Base-by-base conservation (phyloP, 2,329 filamentous ascomycete species). In the Sordariomycetes sp. region DNA sequence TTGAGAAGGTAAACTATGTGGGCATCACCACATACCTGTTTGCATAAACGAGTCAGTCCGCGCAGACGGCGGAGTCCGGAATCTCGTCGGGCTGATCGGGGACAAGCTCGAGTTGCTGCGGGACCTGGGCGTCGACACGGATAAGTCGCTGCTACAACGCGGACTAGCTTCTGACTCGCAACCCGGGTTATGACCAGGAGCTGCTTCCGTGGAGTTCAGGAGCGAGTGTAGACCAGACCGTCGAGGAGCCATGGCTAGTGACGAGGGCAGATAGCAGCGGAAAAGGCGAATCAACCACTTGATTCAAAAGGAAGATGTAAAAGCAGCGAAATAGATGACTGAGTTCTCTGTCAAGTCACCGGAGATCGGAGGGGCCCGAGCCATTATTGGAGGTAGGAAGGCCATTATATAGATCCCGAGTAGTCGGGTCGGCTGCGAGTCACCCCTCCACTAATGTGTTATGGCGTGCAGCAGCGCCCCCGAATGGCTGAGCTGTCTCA, bases 141-240 rank as follows among this genome's bases (percentile, higher is more conserved):
- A 45, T 17, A 20, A 25, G 15, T 56, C 54, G 28, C 54, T 56
- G 13, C 39, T 56, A 17, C 32, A 32, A 28, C 25, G 25, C n/a
- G 39, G 45, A 24, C 50, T 39, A 22, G 34, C 17, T 12, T 32
- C 54, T 12, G 54, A 51, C n/a, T 56, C 54, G n/a, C 24, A 51
- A 24, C 45, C 50, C 25, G 51, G 32, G 22, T 22, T 25, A 28
- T 50, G n/a, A 28, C 50, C 39, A 6, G 55, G 48, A 22, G 32
- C 2, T 5, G 42, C 15, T 8, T 56, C 55, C 4, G n/a, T 22
- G 20, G 45, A 50, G 20, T 56, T 56, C 12, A 56, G 55, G 17
- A 56, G 48, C 3, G 55, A 56, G 34, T 56, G 50, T n/a, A 56
- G 45, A n/a, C 45, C 55, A 22, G 55, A 56, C 4, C 55, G 55